phyloP scores from a whole-genome alignment of 1,284 basidiomycete species.

The Moesziomyces sp. region DNA sequence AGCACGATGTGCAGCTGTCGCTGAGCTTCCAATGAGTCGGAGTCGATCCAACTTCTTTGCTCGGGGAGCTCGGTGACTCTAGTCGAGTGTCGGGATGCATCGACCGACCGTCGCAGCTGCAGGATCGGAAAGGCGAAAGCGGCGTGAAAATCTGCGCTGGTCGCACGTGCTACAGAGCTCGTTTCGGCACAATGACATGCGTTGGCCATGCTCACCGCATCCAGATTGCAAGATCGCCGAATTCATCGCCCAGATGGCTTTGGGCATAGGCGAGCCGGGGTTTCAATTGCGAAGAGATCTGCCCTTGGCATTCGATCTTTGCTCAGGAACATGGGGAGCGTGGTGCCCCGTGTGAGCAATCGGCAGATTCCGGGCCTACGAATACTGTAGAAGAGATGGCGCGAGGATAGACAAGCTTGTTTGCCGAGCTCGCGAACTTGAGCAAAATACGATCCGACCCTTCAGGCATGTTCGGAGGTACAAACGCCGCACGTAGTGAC shows the following conservation, averaged over 20 bases:
- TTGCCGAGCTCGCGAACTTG: neutral
- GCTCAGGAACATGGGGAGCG: neutral
- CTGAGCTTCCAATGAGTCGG: too few relatives aligned
- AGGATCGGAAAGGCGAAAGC: neutral
- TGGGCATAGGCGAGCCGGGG: too few relatives aligned
- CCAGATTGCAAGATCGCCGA: neutral
- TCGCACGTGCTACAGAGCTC: neutral
- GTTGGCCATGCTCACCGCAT: neutral
- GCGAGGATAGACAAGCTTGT: neutral
- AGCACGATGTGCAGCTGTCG: too few relatives aligned
- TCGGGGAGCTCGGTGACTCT: too few relatives aligned
- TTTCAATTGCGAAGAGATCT: neutral
- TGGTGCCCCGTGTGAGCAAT: too few relatives aligned
- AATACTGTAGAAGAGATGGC: too few relatives aligned
- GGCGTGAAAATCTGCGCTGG: neutral
- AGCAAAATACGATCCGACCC: neutral
- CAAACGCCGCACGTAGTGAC: neutral
- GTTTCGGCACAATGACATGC: neutral
- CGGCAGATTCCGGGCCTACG: too few relatives aligned
- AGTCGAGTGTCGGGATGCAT: too few relatives aligned
- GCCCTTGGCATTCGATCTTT: neutral
- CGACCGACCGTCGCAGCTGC: too few relatives aligned
- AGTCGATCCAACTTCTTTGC: too few relatives aligned
- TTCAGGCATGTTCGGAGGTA: neutral
- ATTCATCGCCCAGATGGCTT: neutral